A percentile compares a stretch with the other conserved stretches of the same genome.
phyloP scores from a whole-genome alignment of 371 early-diverging fungal species.

The Rhizopus delemar region DNA sequence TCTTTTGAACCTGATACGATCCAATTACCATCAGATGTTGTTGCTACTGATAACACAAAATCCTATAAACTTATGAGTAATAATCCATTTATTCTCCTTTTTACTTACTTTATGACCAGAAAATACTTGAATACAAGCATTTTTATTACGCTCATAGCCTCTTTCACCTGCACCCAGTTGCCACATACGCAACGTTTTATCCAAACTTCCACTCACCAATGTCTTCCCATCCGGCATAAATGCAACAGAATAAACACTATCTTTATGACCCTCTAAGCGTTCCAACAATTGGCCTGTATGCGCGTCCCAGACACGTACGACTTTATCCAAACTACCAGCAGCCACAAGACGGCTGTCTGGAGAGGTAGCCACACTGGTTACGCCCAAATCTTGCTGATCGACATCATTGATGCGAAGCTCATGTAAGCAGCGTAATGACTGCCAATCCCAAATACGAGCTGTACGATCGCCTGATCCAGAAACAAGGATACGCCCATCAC shows the following conservation, averaged over 20 bases:
- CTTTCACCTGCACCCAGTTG: slow-evolving; percentile 62
- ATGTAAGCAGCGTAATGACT: slow-evolving; percentile 69
- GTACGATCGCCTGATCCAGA: slow-evolving; percentile 96
- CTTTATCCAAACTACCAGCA: slow-evolving; percentile 90
- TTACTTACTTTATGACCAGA: slow-evolving; percentile 66
- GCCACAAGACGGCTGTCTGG: slow-evolving; percentile 83
- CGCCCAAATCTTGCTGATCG: slow-evolving; percentile 88
- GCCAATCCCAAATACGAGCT: slow-evolving; percentile 86
- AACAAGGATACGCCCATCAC: slow-evolving; percentile 89
- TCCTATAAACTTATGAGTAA: slow-evolving; percentile 56
- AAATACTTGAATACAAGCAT: slow-evolving; percentile 58
- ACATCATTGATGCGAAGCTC: slow-evolving; percentile 80
- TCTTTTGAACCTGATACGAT: slow-evolving; percentile 95
- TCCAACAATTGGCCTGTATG: slow-evolving; percentile 85
- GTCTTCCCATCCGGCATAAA: slow-evolving; percentile 93
- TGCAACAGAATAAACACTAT: slow-evolving; percentile 95
- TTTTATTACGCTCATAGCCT: slow-evolving; percentile 35
- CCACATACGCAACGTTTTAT: slow-evolving; percentile 95
- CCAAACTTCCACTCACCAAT: slow-evolving; percentile 94
- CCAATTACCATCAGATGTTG: slow-evolving; percentile 90
- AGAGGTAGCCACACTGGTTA: slow-evolving; percentile 92
- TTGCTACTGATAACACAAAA: slow-evolving; percentile 96
- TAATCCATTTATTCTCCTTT: neutral
- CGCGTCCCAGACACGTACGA: slow-evolving; percentile 92
- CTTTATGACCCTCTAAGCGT: slow-evolving; percentile 93